A percentile compares a stretch with the other conserved stretches of the same genome.
phyloP scores from a whole-genome alignment of 352 stramenopile species.

The Blastocystis sp. region DNA sequence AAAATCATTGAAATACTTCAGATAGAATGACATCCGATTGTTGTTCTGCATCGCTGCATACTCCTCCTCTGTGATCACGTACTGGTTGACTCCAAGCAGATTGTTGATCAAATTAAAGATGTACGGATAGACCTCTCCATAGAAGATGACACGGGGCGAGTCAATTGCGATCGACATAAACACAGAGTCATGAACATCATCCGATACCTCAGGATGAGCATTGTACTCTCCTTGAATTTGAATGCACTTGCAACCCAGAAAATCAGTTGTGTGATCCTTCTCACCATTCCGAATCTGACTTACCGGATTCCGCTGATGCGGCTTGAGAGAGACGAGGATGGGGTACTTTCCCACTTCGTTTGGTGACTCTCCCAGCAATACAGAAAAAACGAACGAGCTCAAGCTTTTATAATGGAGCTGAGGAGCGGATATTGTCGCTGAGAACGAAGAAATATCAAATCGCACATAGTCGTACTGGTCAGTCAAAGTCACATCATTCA shows the following conservation, averaged over 20 bases:
- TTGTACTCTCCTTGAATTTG: constrained; percentile 28
- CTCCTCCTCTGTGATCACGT: neutral
- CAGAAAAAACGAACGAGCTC: neutral
- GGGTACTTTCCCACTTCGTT: neutral
- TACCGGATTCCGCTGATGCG: neutral
- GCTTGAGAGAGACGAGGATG: constrained; percentile 20
- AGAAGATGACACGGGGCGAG: neutral
- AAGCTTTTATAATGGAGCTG: constrained; percentile 15
- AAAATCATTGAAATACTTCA: constrained; percentile 43
- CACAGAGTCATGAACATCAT: neutral
- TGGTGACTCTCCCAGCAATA: neutral
- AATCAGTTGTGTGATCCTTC: neutral
- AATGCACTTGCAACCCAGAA: neutral
- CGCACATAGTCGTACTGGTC: constrained; percentile 32
- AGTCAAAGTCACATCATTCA: constrained; percentile 20
- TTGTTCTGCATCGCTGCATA: constrained; percentile 3
- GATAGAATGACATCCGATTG: constrained; percentile 10
- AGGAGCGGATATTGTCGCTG: neutral
- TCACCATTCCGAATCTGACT: constrained; percentile 38
- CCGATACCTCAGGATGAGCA: neutral
- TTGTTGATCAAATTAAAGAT: neutral
- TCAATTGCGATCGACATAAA: neutral
- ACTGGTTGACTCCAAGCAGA: neutral
- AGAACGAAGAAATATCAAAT: neutral
- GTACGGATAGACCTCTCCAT: neutral